Evolutionary conservation across 2,329 filamentous ascomycete genomes (phyloP).

Genomic region (Penicillium sp.): DNA sequence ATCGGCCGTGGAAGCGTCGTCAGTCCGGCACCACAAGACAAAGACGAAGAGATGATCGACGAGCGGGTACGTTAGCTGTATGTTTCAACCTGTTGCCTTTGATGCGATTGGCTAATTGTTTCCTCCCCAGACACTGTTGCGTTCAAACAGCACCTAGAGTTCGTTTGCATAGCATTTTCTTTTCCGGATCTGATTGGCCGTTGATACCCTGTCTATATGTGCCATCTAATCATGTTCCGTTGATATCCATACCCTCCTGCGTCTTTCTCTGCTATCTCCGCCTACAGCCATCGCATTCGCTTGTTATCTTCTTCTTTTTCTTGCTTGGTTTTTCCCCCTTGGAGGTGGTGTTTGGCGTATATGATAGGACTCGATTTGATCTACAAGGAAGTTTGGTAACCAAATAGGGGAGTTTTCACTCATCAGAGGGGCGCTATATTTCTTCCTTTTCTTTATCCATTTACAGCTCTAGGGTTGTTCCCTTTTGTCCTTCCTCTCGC

Average conservation of each 20-base stretch:
- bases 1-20: slow-evolving; percentile 58
- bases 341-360: slow-evolving; percentile 25
- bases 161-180: slow-evolving; percentile 27
- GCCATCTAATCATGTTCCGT: slow-evolving; percentile 16
- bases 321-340: slow-evolving; percentile 1
- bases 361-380: slow-evolving; percentile 18
- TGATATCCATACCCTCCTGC: slow-evolving; percentile 21
- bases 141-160: slow-evolving; percentile 52
- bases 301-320: slow-evolving; percentile 13
- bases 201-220: slow-evolving; percentile 31
- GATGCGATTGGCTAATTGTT: slow-evolving; percentile 12
- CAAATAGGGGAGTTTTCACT: slow-evolving; percentile 24
- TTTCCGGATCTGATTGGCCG: slow-evolving; percentile 26
- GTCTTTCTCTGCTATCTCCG: slow-evolving; percentile 7
- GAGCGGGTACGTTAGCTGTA: slow-evolving; percentile 51
- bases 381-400: slow-evolving; percentile 22
- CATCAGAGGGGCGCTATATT: slow-evolving; percentile 17
- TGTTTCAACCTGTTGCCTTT: slow-evolving; percentile 2
- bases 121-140: slow-evolving; percentile 43
- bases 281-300: slow-evolving; percentile 18
- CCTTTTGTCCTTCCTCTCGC: slow-evolving; percentile 21
- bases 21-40: slow-evolving; percentile 63
- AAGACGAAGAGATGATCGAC: slow-evolving; percentile 62
- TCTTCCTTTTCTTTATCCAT: slow-evolving; percentile 13
- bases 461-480: slow-evolving; percentile 1